Evolutionary conservation across 768 basidiomycete genomes (phyloP).

Genomic region (Suillus cothurnatus): DNA sequence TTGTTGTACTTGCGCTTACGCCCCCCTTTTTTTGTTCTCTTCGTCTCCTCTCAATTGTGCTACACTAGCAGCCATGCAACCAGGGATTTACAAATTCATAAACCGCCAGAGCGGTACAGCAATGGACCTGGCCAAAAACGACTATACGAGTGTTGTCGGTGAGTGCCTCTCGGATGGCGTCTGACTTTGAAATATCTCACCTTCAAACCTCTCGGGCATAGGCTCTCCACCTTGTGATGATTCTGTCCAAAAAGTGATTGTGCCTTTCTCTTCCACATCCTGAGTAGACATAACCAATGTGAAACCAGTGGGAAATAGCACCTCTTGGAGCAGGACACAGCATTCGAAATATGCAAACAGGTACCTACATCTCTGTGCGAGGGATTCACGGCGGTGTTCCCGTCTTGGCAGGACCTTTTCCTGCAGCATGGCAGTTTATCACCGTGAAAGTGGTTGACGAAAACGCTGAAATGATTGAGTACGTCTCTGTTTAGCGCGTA

Average conservation of each 20-base stretch:
- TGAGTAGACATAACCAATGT: background rate
- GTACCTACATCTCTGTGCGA: conserved; percentile 30
- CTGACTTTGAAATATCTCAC: background rate
- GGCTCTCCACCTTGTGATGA: conserved; percentile 34
- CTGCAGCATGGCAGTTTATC: conserved; percentile 29
- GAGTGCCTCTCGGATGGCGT: conserved; percentile 15
- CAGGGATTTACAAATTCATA: conserved; percentile 32
- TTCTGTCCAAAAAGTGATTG: conserved; percentile 18
- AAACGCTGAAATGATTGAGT: conserved; percentile 32
- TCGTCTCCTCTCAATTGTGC: background rate
- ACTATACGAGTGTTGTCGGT: conserved; percentile 18
- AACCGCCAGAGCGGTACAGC: conserved; percentile 28
- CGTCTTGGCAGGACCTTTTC: conserved; percentile 28
- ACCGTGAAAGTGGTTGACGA: conserved; percentile 29
- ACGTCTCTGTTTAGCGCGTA: background rate
- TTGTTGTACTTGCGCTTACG: background rate
- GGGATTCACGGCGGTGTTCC: background rate
- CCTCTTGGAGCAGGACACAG: conserved; percentile 32
- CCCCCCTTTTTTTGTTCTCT: background rate
- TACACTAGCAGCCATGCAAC: conserved; percentile 22
- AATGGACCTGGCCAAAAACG: conserved; percentile 30
- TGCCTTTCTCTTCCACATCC: background rate
- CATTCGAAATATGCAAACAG: conserved; percentile 34
- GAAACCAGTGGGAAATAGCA: conserved; percentile 9
- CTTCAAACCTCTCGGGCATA: conserved; percentile 5